Conservation (phyloP, 164 flowering plant genomes). For the Sedum album region DNA sequence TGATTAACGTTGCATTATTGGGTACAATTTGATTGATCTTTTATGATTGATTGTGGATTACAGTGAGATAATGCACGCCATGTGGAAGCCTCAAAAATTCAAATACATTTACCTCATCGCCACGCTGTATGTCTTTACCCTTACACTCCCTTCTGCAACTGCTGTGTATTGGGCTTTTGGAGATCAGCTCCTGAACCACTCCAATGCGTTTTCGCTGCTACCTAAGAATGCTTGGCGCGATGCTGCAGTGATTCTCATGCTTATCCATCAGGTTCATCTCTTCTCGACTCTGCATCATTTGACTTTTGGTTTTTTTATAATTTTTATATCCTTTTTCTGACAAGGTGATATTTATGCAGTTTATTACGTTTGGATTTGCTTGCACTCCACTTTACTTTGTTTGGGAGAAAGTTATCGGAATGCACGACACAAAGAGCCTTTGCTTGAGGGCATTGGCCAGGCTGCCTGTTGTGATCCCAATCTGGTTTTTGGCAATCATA, state of each 20-base stretch:
- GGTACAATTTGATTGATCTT: neutral
- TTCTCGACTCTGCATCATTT: neutral
- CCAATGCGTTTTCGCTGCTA: slow-evolving; percentile 88
- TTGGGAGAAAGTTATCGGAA: slow-evolving; percentile 94
- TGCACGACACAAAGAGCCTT: slow-evolving; percentile 87
- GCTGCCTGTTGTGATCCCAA: slow-evolving; percentile 84
- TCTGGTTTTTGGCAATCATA: slow-evolving; percentile 88
- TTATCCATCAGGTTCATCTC: slow-evolving; percentile 70
- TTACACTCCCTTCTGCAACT: slow-evolving; percentile 76
- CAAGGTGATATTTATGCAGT: slow-evolving; percentile 31
- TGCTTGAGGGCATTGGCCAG: slow-evolving; percentile 77
- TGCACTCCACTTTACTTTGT: slow-evolving; percentile 91
- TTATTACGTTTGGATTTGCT: slow-evolving; percentile 90
- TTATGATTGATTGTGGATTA: neutral
- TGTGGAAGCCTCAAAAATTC: slow-evolving; percentile 89
- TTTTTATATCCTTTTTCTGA: neutral
- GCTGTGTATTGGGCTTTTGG: slow-evolving; percentile 94
- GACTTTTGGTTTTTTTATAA: neutral
- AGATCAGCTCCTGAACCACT: slow-evolving; percentile 69
- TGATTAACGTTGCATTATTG: neutral
- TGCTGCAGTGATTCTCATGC: slow-evolving; percentile 86
- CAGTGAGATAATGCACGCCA: slow-evolving; percentile 86
- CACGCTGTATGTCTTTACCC: slow-evolving; percentile 77
- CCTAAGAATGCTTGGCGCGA: slow-evolving; percentile 67
- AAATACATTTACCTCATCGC: slow-evolving; percentile 74